phyloP scores from a whole-genome alignment of 331 rosid genomes.

The Malus hybrid region DNA sequence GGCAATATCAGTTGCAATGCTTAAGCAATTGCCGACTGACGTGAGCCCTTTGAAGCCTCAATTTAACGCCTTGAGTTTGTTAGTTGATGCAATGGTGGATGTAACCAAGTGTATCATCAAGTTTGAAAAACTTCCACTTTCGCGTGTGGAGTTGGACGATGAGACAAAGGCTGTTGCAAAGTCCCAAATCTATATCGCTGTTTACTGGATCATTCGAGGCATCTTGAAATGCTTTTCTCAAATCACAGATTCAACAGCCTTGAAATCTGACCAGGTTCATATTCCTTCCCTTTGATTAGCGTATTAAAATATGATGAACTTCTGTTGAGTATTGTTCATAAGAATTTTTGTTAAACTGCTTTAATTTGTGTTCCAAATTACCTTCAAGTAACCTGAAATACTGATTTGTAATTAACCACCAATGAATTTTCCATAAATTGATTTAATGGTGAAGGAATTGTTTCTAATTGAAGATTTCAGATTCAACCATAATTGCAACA shows the following conservation, averaged over 20 bases:
- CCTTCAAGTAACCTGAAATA: background rate
- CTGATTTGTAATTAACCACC: background rate
- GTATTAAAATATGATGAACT: background rate
- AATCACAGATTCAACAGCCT: slow-evolving; percentile 26
- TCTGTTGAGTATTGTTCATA: background rate
- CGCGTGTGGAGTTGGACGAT: slow-evolving; percentile 22
- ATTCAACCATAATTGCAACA: slow-evolving; percentile 45
- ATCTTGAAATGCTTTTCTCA: slow-evolving; percentile 44
- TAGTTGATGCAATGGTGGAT: slow-evolving; percentile 46
- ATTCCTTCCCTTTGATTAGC: slow-evolving; percentile 40
- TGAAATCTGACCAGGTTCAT: slow-evolving; percentile 64
- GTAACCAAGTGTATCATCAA: slow-evolving; percentile 45
- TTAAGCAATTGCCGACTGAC: slow-evolving; percentile 36
- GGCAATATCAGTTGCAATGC: slow-evolving; percentile 38
- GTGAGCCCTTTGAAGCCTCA: slow-evolving; percentile 28
- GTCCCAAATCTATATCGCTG: slow-evolving; percentile 32
- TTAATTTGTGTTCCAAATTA: background rate
- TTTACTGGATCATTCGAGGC: slow-evolving; percentile 59
- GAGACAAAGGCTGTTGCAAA: slow-evolving; percentile 18
- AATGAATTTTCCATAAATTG: background rate
- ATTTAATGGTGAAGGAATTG: slow-evolving; percentile 7
- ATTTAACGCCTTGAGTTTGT: slow-evolving; percentile 39
- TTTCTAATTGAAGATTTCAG: slow-evolving; percentile 36
- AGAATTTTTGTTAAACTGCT: background rate
- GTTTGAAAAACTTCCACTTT: slow-evolving; percentile 41